Conservation (phyloP, 202 grass and related monocot genomes). For the Alloteropsis angusta region DNA sequence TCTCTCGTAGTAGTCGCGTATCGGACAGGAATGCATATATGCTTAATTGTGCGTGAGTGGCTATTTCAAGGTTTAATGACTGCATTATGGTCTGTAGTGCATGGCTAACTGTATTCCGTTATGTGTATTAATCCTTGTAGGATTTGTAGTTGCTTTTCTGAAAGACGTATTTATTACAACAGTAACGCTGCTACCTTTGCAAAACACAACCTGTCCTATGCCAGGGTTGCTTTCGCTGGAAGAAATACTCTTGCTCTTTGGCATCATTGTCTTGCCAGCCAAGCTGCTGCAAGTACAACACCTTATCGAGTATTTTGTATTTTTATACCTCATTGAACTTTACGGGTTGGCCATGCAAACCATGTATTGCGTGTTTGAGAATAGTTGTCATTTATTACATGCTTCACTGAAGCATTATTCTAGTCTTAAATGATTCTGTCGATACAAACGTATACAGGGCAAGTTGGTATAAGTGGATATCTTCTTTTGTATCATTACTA, state of each 20-base stretch:
- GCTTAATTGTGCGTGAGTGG: neutral
- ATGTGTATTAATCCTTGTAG: neutral
- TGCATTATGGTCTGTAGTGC: neutral
- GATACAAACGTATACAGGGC: neutral
- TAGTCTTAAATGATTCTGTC: neutral
- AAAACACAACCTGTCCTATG: neutral
- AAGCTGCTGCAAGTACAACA: neutral
- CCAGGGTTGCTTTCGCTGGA: neutral
- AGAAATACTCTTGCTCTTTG: neutral
- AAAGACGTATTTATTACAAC: neutral
- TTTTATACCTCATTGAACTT: neutral
- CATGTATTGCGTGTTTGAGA: neutral
- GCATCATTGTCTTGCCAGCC: neutral
- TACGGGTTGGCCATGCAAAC: neutral
- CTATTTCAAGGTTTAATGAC: neutral
- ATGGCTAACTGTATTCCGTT: neutral
- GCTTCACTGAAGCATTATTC: neutral
- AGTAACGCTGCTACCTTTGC: neutral
- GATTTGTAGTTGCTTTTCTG: neutral
- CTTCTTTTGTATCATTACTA: neutral
- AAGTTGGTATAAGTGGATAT: neutral
- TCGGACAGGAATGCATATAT: neutral
- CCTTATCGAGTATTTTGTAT: neutral
- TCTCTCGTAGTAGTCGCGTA: conserved; percentile 13
- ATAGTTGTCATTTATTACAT: neutral